Evolutionary conservation across 1,284 basidiomycete species (phyloP).

Genomic region (Tilletia caries): DNA sequence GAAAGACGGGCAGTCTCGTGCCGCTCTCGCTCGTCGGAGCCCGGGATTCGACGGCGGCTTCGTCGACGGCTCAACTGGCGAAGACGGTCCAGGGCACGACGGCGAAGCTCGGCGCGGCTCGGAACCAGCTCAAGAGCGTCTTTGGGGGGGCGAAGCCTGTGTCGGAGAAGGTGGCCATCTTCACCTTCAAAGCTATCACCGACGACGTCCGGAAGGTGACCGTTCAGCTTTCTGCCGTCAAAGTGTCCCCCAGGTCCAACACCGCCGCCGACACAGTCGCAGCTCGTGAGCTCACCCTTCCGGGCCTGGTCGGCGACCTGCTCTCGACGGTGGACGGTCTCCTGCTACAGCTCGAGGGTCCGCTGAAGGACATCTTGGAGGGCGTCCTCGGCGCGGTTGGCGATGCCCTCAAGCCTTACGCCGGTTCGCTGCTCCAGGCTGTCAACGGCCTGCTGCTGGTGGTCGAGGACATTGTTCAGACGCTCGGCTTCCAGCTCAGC

Average conservation of each 20-base stretch:
- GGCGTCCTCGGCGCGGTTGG: background rate
- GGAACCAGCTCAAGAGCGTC: background rate
- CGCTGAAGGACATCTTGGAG: background rate
- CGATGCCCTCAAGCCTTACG: constrained; percentile 6
- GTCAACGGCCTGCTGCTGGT: background rate
- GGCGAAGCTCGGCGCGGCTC: background rate
- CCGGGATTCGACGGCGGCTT: background rate
- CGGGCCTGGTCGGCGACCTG: constrained; percentile 3
- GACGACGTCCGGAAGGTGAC: background rate
- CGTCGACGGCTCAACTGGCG: background rate
- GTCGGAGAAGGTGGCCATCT: background rate
- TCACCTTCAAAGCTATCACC: background rate
- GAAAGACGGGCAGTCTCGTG: background rate
- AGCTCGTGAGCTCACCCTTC: background rate
- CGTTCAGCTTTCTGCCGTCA: background rate
- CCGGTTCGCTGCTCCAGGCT: background rate
- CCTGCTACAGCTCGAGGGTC: background rate
- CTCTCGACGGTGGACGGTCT: background rate
- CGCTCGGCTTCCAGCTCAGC: background rate
- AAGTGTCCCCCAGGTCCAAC: background rate
- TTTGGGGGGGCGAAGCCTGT: background rate
- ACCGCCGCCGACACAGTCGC: background rate
- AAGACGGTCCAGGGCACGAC: constrained; percentile 5
- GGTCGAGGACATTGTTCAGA: background rate
- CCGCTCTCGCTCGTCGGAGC: background rate